A percentile compares a stretch with the other conserved stretches of the same genome.
These are phyloP conservation scores for Globisporangium iwayamae DNA, from an alignment of 352 stramenopile species.

Conservation along the genomic window DNA sequence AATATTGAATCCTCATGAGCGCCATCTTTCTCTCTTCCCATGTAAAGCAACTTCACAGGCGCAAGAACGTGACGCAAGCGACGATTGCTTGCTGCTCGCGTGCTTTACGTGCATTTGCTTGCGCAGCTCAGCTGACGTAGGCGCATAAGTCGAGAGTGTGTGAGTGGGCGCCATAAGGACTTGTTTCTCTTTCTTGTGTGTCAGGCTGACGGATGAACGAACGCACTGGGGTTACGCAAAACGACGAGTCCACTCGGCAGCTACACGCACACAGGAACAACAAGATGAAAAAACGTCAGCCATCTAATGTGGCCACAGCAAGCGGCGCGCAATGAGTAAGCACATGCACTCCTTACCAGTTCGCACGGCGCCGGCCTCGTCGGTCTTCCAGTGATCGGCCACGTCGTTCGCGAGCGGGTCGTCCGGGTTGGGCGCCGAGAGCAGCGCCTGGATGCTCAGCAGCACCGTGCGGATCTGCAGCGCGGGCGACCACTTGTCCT, in stretches of 20 bases:
- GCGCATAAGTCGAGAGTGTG: background rate
- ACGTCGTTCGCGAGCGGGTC: conserved; percentile 97
- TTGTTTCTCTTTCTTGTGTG: conserved; percentile 1
- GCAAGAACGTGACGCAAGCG: background rate
- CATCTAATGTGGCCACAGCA: background rate
- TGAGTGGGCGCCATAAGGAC: background rate
- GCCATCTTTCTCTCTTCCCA: background rate
- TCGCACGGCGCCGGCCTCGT: conserved; percentile 90
- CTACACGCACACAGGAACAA: conserved; percentile 21
- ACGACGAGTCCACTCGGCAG: conserved; percentile 65
- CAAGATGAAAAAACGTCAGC: background rate
- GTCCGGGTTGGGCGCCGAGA: conserved; percentile 96
- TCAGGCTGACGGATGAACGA: background rate
- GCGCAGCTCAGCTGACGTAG: background rate
- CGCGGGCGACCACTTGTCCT: conserved; percentile 99
- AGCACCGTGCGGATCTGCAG: conserved; percentile 98
- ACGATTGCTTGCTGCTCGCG: background rate
- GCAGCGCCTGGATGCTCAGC: conserved; percentile 95
- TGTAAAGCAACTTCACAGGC: background rate
- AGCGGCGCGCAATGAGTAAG: background rate
- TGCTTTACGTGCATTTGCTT: background rate
- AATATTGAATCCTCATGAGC: background rate
- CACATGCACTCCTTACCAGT: conserved; percentile 40
- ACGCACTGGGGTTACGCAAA: conserved; percentile 42
- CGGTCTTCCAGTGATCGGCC: conserved; percentile 96